These are phyloP conservation scores for Trebouxiophyceae sp. DNA, from an alignment of 163 green algal genomes.

Conservation along the genomic window DNA sequence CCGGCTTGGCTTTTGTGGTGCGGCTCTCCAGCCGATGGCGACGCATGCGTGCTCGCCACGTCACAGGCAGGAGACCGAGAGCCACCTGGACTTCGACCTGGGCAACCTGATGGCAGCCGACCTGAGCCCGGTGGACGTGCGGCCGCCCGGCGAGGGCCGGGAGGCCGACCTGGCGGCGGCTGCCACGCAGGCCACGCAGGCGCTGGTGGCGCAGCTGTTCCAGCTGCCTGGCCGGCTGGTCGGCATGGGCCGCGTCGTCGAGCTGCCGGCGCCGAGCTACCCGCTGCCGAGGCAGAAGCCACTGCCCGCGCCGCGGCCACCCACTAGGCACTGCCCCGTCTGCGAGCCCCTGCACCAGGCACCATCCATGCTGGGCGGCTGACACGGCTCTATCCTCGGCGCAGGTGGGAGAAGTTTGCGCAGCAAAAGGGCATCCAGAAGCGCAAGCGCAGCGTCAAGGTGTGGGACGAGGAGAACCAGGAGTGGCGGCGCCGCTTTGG, in stretches of 20 bases:
- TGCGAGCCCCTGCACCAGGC: slow-evolving; percentile 32
- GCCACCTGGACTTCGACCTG: slow-evolving; percentile 69
- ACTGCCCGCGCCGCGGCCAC: slow-evolving; percentile 68
- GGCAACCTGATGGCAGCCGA: slow-evolving; percentile 81
- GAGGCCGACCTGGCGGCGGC: slow-evolving; percentile 16
- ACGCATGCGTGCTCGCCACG: too few species aligned
- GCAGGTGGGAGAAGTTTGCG: slow-evolving; percentile 92
- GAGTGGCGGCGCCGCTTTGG: slow-evolving; percentile 74
- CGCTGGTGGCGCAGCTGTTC: slow-evolving; percentile 64
- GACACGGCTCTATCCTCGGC: too few species aligned
- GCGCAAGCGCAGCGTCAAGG: slow-evolving; percentile 82
- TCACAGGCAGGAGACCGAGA: neutral
- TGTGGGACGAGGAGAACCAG: slow-evolving; percentile 73
- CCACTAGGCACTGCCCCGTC: too few species aligned
- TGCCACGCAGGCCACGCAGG: slow-evolving; percentile 51
- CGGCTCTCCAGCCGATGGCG: too few species aligned
- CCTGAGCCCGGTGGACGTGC: slow-evolving; percentile 46
- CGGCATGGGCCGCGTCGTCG: slow-evolving; percentile 49
- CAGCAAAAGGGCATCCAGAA: slow-evolving; percentile 92
- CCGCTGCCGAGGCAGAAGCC: slow-evolving; percentile 76
- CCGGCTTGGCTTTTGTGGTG: too few species aligned
- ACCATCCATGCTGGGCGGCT: too few species aligned
- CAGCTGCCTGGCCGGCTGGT: slow-evolving; percentile 44
- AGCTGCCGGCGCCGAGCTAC: slow-evolving; percentile 62
- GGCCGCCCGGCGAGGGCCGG: neutral